Conservation (phyloP, 805 yeast genomes). For the Scheffersomyces ergatensis region DNA sequence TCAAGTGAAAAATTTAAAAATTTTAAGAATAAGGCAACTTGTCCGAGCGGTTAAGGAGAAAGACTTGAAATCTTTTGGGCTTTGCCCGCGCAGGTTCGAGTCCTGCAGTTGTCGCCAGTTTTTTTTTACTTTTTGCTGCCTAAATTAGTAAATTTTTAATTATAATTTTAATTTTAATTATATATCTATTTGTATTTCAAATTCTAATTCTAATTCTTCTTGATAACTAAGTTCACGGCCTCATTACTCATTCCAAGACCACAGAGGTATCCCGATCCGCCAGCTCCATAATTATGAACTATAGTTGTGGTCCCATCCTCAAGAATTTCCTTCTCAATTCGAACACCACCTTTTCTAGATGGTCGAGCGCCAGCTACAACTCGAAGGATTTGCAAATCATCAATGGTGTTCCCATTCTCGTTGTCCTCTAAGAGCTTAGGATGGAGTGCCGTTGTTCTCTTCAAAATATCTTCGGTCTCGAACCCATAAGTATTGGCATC, state of each 20-base stretch:
- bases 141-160: background rate
- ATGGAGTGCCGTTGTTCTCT: conserved; percentile 50
- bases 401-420: conserved; percentile 27
- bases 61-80: conserved; percentile 50
- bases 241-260: conserved; percentile 58
- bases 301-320: conserved; percentile 24
- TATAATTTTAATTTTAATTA: conserved; percentile 6
- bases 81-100: conserved; percentile 51
- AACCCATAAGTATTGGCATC: conserved; percentile 55
- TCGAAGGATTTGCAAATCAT: conserved; percentile 51
- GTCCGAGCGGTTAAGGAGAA: conserved; percentile 50
- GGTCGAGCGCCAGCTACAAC: conserved; percentile 79
- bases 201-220: too few species aligned
- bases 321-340: conserved; percentile 56
- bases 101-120: conserved; percentile 45
- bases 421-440: conserved; percentile 48
- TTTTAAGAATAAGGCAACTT: conserved; percentile 30
- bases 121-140: conserved; percentile 19
- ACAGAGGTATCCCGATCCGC: conserved; percentile 66
- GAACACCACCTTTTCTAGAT: conserved; percentile 68
- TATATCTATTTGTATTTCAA: background rate
- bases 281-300: conserved; percentile 72
- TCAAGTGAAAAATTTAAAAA: background rate
- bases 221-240: conserved; percentile 37
- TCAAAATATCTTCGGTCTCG: conserved; percentile 61